A percentile compares a stretch with the other conserved stretches of the same genome.
Conservation (phyloP, 2,329 filamentous ascomycete species). For the Ustulina deusta region DNA sequence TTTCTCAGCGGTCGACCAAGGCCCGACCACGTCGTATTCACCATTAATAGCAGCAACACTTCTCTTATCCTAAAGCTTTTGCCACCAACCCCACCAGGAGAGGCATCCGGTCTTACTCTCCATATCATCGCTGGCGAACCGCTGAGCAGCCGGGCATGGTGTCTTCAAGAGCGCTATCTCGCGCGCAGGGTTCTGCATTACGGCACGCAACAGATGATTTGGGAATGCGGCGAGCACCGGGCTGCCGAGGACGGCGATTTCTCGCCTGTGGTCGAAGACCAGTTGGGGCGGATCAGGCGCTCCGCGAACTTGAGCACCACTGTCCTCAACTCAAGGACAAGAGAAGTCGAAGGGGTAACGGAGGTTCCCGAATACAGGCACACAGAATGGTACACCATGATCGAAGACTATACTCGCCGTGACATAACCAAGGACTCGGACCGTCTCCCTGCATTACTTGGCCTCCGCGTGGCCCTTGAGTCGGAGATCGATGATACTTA, state of each 20-base stretch:
- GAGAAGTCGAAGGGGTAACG: neutral
- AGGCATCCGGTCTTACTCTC: neutral
- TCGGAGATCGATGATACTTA: constrained; percentile 36
- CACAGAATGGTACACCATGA: constrained; percentile 41
- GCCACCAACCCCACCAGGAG: neutral
- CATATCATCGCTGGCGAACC: constrained; percentile 30
- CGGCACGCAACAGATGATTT: constrained; percentile 8
- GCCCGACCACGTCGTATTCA: neutral
- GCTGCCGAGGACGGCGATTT: constrained; percentile 42
- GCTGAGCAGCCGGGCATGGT: constrained; percentile 41
- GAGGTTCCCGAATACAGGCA: constrained; percentile 27
- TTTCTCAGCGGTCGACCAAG: constrained; percentile 11
- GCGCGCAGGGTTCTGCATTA: constrained; percentile 24
- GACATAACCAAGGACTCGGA: constrained; percentile 45
- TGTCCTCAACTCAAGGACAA: constrained; percentile 21
- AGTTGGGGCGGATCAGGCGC: constrained; percentile 29
- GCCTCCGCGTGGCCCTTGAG: constrained; percentile 41
- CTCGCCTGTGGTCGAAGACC: neutral
- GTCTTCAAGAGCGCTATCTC: constrained; percentile 42
- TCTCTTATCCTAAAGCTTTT: constrained; percentile 12
- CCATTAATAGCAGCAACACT: neutral
- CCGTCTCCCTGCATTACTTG: constrained; percentile 47
- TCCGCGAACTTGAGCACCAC: constrained; percentile 28
- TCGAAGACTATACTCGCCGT: constrained; percentile 42
- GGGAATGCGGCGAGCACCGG: constrained; percentile 41